Evolutionary conservation across 2,329 filamentous ascomycete species (phyloP), one percentile per base, ranked within the genome.

Genomic region (Ophiostoma ips): DNA sequence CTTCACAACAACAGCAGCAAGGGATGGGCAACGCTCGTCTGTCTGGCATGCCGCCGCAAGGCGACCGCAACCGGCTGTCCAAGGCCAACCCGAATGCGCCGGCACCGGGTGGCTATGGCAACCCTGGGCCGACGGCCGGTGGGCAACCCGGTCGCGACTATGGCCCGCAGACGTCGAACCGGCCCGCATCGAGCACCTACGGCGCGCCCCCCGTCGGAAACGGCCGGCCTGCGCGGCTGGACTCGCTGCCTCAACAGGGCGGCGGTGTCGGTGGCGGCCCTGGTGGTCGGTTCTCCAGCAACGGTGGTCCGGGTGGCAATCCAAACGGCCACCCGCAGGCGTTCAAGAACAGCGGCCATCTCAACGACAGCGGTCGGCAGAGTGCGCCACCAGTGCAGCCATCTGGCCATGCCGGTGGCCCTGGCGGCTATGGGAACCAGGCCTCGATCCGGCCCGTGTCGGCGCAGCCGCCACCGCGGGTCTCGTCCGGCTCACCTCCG

Each of bases 161-260:
- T 41, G 69, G 68, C 13, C 62, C 65, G 6, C 65, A 69, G 5
- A 61, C 56, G 7, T 63, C 61, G 40, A 62, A 62, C 24, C 61
- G 60, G 19, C 64, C 61, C 2, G 57, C 54, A 30, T 62, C 56
- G 37, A 59, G 59, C 46, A 51, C 51, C 2, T 62, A 63, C 46
- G 15, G 12, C n/a, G 24, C 13, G 6, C 31, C 51, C 5, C 21
- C 36, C 3, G 21, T 40, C 10, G 45, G 19, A 18, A 41, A 38
- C 13, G 46, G 40, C 51, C 61, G 53, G 55, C 63, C 53, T 28
- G 62, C 52, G 58, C 62, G 51, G 52, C 57, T 52, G 53, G 61
- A 55, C 58, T 62, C 46, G 54, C 56, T 54, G 40, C 57, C 51
- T 16, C 51, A 49, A n/a, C 51, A 52, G 30, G 49, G 40, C 13